Conservation (phyloP, 23 red algal genomes). For the Gracilariopsis chorda region DNA sequence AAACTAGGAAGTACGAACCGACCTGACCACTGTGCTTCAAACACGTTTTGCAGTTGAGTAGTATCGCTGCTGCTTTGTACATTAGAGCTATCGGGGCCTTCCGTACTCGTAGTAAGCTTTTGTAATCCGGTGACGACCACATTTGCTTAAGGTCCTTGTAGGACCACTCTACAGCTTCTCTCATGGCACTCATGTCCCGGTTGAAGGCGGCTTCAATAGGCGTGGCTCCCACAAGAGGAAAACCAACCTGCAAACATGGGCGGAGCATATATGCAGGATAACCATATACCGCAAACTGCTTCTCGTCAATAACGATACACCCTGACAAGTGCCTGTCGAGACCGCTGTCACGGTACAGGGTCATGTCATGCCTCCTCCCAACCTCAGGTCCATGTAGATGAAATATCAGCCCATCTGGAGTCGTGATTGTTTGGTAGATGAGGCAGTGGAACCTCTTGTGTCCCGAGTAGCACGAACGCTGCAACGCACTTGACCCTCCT, state of each 20-base stretch:
- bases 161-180: neutral
- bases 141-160: conserved; percentile 37
- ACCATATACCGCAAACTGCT: neutral
- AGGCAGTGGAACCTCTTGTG: conserved; percentile 26
- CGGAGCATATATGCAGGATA: conserved; percentile 27
- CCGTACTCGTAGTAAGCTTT: neutral
- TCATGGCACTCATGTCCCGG: neutral
- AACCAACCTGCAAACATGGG: conserved; percentile 21
- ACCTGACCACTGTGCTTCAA: neutral
- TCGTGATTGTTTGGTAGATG: conserved; percentile 3
- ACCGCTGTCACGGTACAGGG: neutral
- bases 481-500: neutral
- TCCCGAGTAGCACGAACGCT: conserved; percentile 8
- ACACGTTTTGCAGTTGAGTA: neutral
- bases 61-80: neutral
- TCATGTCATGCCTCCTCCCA: conserved; percentile 17
- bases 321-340: neutral
- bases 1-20: neutral
- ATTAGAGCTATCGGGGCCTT: neutral
- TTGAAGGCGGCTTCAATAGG: neutral
- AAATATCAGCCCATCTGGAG: conserved; percentile 39
- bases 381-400: conserved; percentile 2
- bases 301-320: neutral
- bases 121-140: neutral
- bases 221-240: neutral